Conservation (phyloP, 2,329 filamentous ascomycete genomes). For the Dactylellina cionopaga region DNA sequence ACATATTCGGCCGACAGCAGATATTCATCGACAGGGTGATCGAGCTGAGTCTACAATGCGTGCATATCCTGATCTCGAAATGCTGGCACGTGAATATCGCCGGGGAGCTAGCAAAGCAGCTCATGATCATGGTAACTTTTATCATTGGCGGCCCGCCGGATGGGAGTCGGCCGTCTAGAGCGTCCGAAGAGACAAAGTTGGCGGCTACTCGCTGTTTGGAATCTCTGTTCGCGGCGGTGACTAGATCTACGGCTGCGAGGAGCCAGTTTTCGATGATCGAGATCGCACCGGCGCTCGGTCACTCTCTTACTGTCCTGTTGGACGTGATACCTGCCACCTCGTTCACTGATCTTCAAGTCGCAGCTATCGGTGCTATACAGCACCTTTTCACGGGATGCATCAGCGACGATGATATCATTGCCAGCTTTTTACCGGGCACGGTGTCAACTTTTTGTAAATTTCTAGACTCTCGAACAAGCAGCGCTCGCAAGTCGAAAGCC, state of each 20-base stretch:
- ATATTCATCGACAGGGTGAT: conserved; percentile 75
- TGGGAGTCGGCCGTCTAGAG: conserved; percentile 59
- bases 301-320: conserved; percentile 81
- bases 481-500: conserved; percentile 70
- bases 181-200: conserved; percentile 75
- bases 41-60: conserved; percentile 79
- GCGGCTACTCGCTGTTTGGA: conserved; percentile 76
- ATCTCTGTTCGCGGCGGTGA: conserved; percentile 71
- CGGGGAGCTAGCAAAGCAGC: conserved; percentile 78
- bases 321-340: conserved; percentile 73
- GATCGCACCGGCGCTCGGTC: conserved; percentile 80
- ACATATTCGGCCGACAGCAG: conserved; percentile 81
- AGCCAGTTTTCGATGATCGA: conserved; percentile 67
- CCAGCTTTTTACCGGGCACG: conserved; percentile 86
- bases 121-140: conserved; percentile 84
- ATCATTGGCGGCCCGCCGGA: conserved; percentile 78
- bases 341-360: conserved; percentile 74
- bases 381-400: conserved; percentile 70
- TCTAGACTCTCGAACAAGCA: conserved; percentile 72
- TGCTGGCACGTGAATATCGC: conserved; percentile 82
- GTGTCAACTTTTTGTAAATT: conserved; percentile 82
- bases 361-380: conserved; percentile 73
- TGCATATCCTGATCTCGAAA: conserved; percentile 76
- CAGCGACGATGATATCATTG: conserved; percentile 77
- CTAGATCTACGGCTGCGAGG: conserved; percentile 63